Evolutionary conservation across 148 eudicot species (phyloP), one percentile per base, ranked within the genome.

Genomic region (Amaranthus cruentus): DNA sequence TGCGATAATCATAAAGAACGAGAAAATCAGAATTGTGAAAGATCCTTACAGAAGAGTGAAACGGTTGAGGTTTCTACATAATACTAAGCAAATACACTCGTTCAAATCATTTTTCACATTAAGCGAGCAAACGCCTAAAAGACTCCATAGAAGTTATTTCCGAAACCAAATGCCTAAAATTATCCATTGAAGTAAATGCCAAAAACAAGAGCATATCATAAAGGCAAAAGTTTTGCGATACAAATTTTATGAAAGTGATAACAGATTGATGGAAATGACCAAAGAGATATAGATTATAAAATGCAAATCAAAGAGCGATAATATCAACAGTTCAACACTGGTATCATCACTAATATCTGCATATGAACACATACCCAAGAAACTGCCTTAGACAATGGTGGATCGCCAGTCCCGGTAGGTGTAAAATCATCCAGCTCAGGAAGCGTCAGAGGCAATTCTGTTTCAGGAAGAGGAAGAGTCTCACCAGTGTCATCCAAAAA

Each of bases 351-450:
- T 51, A 62, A 62, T 62, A 71, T 6, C 8, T 21, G 62, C n/a
- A 73, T 73, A 50, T 73, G 14, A 63, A 71, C 65, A 75, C 88
- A 51, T 81, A 91, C 98, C 98, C 98, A 95, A 61, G 98, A 84
- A 57, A 73, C 74, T 61, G 97, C 97, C 87, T 95, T 95, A 10
- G 98, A 64, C 69, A 95, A 88, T 62, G 98, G 98, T 28, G 98
- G 98, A 47, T 95, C 98, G 75, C 98, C 98, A n/a, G 98, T 91
- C 56, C 97, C 98, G 18, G 96, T 95, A 46, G 98, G 98, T 66
- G 90, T 91, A 75, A 95, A 95, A 87, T 95, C 98, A 79, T 95
- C 96, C 84, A 95, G 83, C 83, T 91, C 97, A 51, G 98, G 98
- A 79, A 95, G 98, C 65, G 86, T 85, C 78, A 95, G 83, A 73